Evolutionary conservation across 768 basidiomycete species (phyloP).

Genomic region (Naematelia encephala): DNA sequence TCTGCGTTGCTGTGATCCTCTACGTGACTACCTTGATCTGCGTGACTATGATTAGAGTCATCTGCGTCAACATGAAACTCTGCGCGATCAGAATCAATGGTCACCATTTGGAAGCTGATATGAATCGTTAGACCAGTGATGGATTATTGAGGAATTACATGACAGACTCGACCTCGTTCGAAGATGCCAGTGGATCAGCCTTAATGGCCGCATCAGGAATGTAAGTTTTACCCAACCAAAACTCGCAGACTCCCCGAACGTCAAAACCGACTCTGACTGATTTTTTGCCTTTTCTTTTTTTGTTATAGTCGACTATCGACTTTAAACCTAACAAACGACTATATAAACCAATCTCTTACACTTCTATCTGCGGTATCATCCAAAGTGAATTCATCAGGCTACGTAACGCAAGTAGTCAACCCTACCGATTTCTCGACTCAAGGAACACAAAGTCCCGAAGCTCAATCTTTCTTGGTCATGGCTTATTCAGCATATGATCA

Average conservation of each 20-base stretch:
- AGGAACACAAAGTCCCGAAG: constrained; percentile 47
- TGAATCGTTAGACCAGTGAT: constrained; percentile 38
- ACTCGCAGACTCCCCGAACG: not conserved
- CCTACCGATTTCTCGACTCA: constrained; percentile 49
- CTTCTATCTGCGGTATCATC: constrained; percentile 48
- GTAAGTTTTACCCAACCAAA: constrained; percentile 17
- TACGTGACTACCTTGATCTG: not conserved
- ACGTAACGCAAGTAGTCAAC: constrained; percentile 52
- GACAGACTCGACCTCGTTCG: constrained; percentile 45
- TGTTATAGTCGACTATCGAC: constrained; percentile 50
- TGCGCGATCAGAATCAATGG: not conserved
- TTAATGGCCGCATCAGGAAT: constrained; percentile 41
- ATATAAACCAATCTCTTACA: constrained; percentile 45
- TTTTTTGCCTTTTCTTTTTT: constrained; percentile 19
- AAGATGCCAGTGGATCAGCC: constrained; percentile 52
- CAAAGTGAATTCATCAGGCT: constrained; percentile 52
- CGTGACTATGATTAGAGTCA: too few relatives aligned
- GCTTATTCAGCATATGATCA: constrained; percentile 46
- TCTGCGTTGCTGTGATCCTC: not conserved
- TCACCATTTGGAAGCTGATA: not conserved
- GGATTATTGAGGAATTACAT: constrained; percentile 53
- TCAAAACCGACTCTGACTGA: not conserved
- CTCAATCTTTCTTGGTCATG: constrained; percentile 46
- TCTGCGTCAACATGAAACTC: too few relatives aligned
- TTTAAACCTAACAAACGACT: constrained; percentile 43